phyloP scores from a whole-genome alignment of 164 flowering plant genomes.

The Nelumbo lutea region DNA sequence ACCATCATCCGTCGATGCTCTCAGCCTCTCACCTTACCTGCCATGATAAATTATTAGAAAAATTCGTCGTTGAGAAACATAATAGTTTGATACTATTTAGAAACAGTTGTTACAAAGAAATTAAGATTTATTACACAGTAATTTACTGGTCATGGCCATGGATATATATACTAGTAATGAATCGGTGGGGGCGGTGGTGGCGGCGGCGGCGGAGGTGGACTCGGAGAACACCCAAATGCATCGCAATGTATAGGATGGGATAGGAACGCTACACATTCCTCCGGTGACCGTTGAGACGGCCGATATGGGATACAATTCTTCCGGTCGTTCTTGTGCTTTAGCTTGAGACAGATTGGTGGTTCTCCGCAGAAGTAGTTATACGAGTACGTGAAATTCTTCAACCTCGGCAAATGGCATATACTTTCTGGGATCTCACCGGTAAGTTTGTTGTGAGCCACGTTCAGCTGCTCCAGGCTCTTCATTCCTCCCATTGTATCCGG shows the following conservation, averaged over 20 bases:
- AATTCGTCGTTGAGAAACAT: no score
- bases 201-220: conserved; percentile 18
- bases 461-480: conserved; percentile 53
- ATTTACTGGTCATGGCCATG: no score
- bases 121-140: no score
- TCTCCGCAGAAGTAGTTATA: conserved; percentile 41
- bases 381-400: conserved; percentile 56
- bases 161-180: no score
- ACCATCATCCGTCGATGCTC: no score
- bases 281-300: conserved; percentile 37
- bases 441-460: conserved; percentile 44
- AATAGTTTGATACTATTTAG: no score
- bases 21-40: no score
- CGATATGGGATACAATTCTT: conserved; percentile 42
- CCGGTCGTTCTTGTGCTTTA: conserved; percentile 31
- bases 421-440: conserved; percentile 47
- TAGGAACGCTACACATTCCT: conserved; percentile 36
- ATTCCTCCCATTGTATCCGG: conserved; percentile 44
- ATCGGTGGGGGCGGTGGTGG: conserved; percentile 15
- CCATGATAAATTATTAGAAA: no score
- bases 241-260: conserved; percentile 31
- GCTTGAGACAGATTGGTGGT: conserved; percentile 30
- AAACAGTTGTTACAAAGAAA: no score
- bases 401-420: conserved; percentile 44
- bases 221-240: conserved; percentile 28